These are phyloP conservation scores for Conticribra weissflogii DNA, from an alignment of 108 stramenopile species.

Conservation along the genomic window DNA sequence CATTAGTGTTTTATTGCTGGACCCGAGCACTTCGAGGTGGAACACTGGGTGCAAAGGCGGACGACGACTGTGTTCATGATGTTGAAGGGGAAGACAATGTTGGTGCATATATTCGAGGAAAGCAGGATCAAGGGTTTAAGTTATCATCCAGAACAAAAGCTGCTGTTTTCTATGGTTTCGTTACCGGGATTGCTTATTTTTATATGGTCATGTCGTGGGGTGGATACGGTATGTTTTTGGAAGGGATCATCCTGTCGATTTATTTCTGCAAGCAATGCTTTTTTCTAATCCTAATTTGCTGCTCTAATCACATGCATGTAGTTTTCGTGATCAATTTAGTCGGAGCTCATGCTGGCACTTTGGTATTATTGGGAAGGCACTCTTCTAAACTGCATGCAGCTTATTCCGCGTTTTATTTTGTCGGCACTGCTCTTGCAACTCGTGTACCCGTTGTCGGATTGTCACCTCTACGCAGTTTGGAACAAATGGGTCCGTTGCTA, in stretches of 20 bases:
- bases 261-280: no score
- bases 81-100: constrained; percentile 10
- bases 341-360: constrained; percentile 80
- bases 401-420: constrained; percentile 90
- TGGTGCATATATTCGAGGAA: constrained; percentile 20
- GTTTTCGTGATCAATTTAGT: constrained; percentile 98
- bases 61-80: background rate
- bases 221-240: no score
- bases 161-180: constrained; percentile 37
- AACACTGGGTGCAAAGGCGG: background rate
- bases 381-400: constrained; percentile 84
- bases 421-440: constrained; percentile 93
- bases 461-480: constrained; percentile 83
- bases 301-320: no score
- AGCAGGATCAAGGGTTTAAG: constrained; percentile 29
- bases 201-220: constrained; percentile 99
- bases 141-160: constrained; percentile 11
- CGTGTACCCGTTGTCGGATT: constrained; percentile 90
- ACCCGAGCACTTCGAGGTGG: constrained; percentile 52
- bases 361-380: constrained; percentile 86
- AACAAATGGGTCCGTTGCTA: constrained; percentile 82
- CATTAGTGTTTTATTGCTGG: constrained; percentile 93
- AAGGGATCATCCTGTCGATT: no score
- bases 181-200: constrained; percentile 78
- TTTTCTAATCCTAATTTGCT: no score